Conservation (phyloP, 2,329 filamentous ascomycete species). For the Fusarium sp. region DNA sequence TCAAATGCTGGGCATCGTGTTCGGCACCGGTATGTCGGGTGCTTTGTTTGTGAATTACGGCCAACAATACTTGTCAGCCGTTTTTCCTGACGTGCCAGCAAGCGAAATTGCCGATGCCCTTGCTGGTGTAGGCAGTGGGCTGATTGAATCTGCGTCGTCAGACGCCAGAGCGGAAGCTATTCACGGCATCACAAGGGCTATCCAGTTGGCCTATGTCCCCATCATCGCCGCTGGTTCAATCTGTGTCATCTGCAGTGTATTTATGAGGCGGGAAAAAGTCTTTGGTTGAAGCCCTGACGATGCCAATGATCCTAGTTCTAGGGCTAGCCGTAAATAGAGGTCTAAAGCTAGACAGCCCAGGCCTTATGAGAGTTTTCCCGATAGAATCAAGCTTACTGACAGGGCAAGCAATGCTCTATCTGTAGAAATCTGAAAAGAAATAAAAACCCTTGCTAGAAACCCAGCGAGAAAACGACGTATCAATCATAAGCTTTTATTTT, state of each 20-base stretch:
- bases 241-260: constrained; percentile 8
- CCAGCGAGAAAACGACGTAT: too few species aligned
- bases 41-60: constrained; percentile 21
- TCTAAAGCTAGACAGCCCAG: not conserved
- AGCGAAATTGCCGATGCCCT: constrained; percentile 20
- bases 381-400: constrained; percentile 44
- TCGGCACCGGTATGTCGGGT: constrained; percentile 23
- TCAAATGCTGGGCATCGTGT: constrained; percentile 25
- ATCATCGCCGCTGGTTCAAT: constrained; percentile 25
- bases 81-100: constrained; percentile 1
- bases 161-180: constrained; percentile 9
- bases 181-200: constrained; percentile 19
- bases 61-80: constrained; percentile 9
- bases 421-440: too few species aligned
- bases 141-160: constrained; percentile 11
- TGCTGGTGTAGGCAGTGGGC: constrained; percentile 9
- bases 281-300: not conserved
- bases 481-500: too few species aligned
- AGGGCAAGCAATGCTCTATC: too few species aligned
- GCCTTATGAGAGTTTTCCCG: constrained; percentile 14
- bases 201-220: constrained; percentile 23
- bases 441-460: too few species aligned
- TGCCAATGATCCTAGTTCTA: not conserved
- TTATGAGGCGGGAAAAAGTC: constrained; percentile 20
- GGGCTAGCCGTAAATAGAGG: not conserved